Conservation (phyloP, 108 stramenopile genomes). For the Chaetoceros tenuissimus region DNA sequence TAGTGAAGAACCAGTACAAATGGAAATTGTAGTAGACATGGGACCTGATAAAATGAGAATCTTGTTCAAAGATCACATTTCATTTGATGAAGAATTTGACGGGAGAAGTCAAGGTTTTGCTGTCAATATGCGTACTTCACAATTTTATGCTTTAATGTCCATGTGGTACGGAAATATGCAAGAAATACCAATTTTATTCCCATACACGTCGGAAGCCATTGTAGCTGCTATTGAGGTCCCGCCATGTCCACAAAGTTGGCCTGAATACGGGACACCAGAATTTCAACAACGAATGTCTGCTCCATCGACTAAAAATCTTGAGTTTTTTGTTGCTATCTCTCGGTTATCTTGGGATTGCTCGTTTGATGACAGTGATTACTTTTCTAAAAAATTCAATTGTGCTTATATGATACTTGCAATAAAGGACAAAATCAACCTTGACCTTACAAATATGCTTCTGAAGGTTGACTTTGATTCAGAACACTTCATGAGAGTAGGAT, state of each 20-base stretch:
- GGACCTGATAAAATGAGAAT: slow-evolving; percentile 45
- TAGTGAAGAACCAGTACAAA: slow-evolving; percentile 24
- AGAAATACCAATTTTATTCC: slow-evolving; percentile 69
- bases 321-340: slow-evolving; percentile 43
- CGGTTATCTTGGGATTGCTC: slow-evolving; percentile 37
- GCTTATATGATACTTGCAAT: slow-evolving; percentile 9
- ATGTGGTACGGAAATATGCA: slow-evolving; percentile 82
- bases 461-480: slow-evolving; percentile 7
- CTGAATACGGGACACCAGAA: slow-evolving; percentile 65
- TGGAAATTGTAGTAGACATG: slow-evolving; percentile 48
- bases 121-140: slow-evolving; percentile 59
- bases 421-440: neutral
- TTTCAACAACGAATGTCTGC: slow-evolving; percentile 33
- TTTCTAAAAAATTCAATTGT: slow-evolving; percentile 13
- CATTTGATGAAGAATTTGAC: slow-evolving; percentile 3
- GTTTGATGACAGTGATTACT: slow-evolving; percentile 46
- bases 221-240: slow-evolving; percentile 22
- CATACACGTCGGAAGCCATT: slow-evolving; percentile 32
- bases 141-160: slow-evolving; percentile 64
- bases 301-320: slow-evolving; percentile 12
- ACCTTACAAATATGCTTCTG: neutral
- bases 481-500: slow-evolving; percentile 1
- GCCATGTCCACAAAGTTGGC: slow-evolving; percentile 43
- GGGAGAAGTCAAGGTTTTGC: slow-evolving; percentile 10
- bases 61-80: slow-evolving; percentile 30